Evolutionary conservation across 2,329 filamentous ascomycete genomes (phyloP).

Genomic region (Aspergillus fijiensis): DNA sequence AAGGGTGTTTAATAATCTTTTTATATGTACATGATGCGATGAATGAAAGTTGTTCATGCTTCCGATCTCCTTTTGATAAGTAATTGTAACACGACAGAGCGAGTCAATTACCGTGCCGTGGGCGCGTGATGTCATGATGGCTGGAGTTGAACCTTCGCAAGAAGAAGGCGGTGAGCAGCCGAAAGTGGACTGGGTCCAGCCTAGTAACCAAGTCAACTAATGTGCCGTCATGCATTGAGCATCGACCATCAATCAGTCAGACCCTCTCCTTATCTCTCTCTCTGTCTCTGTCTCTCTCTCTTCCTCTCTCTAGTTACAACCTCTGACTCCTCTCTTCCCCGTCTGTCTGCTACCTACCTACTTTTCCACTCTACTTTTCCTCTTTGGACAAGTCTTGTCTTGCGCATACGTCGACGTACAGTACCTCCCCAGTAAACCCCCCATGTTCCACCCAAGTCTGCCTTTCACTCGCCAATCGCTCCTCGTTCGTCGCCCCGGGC

Average conservation of each 20-base stretch:
- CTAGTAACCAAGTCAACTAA: too few species aligned
- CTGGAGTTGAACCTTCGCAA: too few species aligned
- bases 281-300: background rate
- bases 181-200: too few species aligned
- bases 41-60: background rate
- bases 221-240: too few species aligned
- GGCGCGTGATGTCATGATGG: too few species aligned
- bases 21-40: background rate
- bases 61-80: too few species aligned
- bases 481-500: conserved; percentile 6
- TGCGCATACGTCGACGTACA: background rate
- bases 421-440: background rate
- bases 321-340: too few species aligned
- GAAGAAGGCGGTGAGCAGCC: too few species aligned
- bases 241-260: background rate
- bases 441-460: conserved; percentile 20
- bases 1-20: too few species aligned
- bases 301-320: background rate
- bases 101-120: too few species aligned
- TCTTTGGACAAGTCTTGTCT: background rate
- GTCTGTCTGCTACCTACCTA: background rate
- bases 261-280: background rate
- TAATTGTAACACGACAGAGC: too few species aligned
- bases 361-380: conserved; percentile 4
- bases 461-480: conserved; percentile 15